These are phyloP conservation scores for Nemania diffusa DNA, from an alignment of 2,329 filamentous ascomycete species.

Conservation along the genomic window DNA sequence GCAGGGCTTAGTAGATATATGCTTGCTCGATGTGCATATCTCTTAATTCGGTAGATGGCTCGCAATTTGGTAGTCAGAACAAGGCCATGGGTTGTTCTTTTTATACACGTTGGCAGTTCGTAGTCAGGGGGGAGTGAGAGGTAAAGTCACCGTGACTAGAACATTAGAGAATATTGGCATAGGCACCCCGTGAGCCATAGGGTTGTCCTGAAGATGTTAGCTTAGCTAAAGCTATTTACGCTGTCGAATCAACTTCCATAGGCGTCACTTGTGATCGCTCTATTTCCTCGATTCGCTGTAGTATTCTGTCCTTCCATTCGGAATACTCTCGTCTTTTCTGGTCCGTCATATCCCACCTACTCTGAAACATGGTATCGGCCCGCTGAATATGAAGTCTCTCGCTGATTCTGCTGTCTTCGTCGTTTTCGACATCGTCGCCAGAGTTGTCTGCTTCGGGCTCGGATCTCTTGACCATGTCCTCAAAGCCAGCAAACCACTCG, in stretches of 20 bases:
- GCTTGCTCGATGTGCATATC: background rate
- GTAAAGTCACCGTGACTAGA: background rate
- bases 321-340: constrained; percentile 69
- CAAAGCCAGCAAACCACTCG: constrained; percentile 72
- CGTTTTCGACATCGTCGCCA: constrained; percentile 49
- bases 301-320: constrained; percentile 71
- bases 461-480: constrained; percentile 60
- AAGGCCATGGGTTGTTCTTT: background rate
- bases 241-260: constrained; percentile 37
- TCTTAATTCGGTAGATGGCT: background rate
- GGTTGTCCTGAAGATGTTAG: background rate
- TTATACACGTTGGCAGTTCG: background rate
- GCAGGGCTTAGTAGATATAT: background rate
- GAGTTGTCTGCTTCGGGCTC: constrained; percentile 42
- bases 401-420: constrained; percentile 50
- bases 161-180: background rate
- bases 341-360: constrained; percentile 74
- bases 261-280: constrained; percentile 47
- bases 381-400: constrained; percentile 58
- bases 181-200: background rate
- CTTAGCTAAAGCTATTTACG: constrained; percentile 12
- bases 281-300: constrained; percentile 64
- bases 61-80: background rate
- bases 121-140: background rate
- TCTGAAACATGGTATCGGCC: constrained; percentile 78